Conservation (phyloP, 805 yeast genomes). For the Kluyveromyces dobzhanskii region DNA sequence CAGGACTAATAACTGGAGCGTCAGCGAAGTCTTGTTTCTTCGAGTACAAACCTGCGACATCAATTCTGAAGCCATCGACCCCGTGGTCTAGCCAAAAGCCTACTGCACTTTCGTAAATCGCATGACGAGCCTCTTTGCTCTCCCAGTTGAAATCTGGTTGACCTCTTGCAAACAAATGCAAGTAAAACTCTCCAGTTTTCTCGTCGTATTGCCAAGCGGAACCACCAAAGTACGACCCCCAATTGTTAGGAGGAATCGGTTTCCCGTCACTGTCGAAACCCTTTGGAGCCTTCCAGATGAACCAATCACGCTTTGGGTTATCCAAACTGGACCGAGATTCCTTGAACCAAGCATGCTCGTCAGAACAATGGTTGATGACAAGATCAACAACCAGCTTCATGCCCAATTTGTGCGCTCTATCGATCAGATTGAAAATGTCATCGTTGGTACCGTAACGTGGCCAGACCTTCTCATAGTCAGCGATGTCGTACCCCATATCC, state of each 20-base stretch:
- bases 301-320: conserved; percentile 43
- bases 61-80: conserved; percentile 52
- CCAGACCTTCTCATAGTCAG: conserved; percentile 44
- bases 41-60: conserved; percentile 45
- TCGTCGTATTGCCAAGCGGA: conserved; percentile 52
- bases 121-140: conserved; percentile 27
- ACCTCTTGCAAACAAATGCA: conserved; percentile 39
- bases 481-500: conserved; percentile 57
- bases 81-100: conserved; percentile 49
- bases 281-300: conserved; percentile 32
- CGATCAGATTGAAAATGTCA: conserved; percentile 42
- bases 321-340: conserved; percentile 42
- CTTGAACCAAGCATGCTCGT: conserved; percentile 49
- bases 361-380: conserved; percentile 38
- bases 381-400: conserved; percentile 45
- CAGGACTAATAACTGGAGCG: conserved; percentile 40
- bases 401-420: conserved; percentile 40
- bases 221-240: conserved; percentile 45
- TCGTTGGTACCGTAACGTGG: conserved; percentile 46
- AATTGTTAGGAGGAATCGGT: conserved; percentile 50
- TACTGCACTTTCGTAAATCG: conserved; percentile 39
- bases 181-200: conserved; percentile 44
- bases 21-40: conserved; percentile 39
- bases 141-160: conserved; percentile 50
- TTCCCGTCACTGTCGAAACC: conserved; percentile 37